Percentiles rank a stretch among this genome's conserved stretches.
These are phyloP conservation scores for Sisymbrium altissimum DNA, from an alignment of 345 rosid genomes.

Conservation along the genomic window DNA sequence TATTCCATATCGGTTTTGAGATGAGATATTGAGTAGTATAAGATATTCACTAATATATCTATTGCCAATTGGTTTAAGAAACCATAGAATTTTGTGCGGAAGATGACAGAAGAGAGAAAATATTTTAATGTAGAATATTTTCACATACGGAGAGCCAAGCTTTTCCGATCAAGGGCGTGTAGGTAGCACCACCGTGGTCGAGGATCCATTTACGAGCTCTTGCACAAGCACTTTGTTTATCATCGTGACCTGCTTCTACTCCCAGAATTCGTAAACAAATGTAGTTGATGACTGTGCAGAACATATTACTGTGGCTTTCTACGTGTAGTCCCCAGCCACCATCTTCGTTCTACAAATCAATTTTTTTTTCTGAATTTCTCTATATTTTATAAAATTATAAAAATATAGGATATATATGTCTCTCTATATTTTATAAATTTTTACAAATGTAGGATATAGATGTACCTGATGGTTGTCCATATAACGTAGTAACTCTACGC, in stretches of 20 bases:
- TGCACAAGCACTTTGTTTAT: conserved; percentile 40
- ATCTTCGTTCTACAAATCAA: conserved; percentile 29
- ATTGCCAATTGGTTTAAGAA: too few species aligned
- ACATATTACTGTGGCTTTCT: conserved; percentile 77
- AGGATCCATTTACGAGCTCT: conserved; percentile 67
- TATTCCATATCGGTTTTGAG: too few species aligned
- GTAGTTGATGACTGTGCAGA: conserved; percentile 59
- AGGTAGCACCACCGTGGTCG: conserved; percentile 68
- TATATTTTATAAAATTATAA: too few species aligned
- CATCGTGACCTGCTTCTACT: conserved; percentile 44
- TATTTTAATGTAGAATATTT: too few species aligned
- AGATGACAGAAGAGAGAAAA: too few species aligned
- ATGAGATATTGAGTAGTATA: too few species aligned
- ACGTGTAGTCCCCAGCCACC: conserved; percentile 92
- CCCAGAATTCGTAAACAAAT: conserved; percentile 66
- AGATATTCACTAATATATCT: too few species aligned
- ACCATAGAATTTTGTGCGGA: too few species aligned
- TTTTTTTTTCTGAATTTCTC: too few species aligned
- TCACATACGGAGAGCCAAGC: conserved; percentile 33
- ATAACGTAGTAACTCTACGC: conserved; percentile 11
- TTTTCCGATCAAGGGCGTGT: conserved; percentile 60
- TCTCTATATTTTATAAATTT: too few species aligned
- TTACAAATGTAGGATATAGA: neutral
- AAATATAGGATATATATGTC: too few species aligned
- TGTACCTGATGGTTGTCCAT: conserved; percentile 23